These are phyloP conservation scores for Suillus fuscotomentosus DNA, from an alignment of 768 basidiomycete species.

Conservation along the genomic window DNA sequence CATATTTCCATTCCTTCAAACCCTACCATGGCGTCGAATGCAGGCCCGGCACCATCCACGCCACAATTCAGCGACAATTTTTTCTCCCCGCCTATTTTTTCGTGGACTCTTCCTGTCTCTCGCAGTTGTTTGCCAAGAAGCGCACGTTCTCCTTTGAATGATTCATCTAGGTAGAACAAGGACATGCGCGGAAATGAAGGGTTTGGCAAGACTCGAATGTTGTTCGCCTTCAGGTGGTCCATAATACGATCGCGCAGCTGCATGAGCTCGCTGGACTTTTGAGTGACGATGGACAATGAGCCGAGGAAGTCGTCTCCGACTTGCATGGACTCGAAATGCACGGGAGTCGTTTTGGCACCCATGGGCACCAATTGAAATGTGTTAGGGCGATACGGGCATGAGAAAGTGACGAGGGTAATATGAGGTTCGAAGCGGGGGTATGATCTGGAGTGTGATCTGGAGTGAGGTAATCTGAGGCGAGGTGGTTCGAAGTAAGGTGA, in stretches of 20 bases:
- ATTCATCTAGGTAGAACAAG: conserved; percentile 1
- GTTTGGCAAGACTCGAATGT: neutral
- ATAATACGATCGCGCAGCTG: neutral
- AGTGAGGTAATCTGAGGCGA: neutral
- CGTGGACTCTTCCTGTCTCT: neutral
- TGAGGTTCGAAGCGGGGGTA: conserved; percentile 1
- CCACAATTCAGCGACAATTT: neutral
- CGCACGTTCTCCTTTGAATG: neutral
- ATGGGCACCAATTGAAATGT: neutral
- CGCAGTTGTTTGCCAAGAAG: neutral
- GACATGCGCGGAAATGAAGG: neutral
- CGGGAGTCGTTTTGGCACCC: neutral
- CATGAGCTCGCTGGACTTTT: neutral
- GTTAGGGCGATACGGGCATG: neutral
- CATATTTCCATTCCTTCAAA: neutral
- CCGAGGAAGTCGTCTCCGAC: neutral
- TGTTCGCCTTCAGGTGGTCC: neutral
- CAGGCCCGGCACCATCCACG: neutral
- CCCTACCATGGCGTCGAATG: neutral
- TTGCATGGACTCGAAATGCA: neutral
- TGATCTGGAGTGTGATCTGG: neutral
- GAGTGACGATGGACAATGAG: neutral
- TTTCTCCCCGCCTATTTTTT: neutral
- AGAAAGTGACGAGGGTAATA: neutral
- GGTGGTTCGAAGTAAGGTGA: neutral